These are phyloP conservation scores for Saturnispora diversa DNA, from an alignment of 805 yeast genomes.

Conservation along the genomic window DNA sequence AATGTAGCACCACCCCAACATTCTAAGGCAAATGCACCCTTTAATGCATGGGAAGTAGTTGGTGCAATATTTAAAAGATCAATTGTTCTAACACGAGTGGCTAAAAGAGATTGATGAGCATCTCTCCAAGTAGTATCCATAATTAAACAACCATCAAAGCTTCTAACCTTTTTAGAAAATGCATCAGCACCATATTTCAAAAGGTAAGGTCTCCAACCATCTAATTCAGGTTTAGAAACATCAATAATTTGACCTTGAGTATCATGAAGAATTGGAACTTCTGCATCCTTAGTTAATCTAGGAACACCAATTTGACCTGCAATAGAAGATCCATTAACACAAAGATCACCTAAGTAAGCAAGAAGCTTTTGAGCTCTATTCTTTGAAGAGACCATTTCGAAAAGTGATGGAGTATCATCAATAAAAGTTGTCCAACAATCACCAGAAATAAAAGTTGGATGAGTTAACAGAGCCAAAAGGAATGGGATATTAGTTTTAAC, in stretches of 20 bases:
- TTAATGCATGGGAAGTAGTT: slow-evolving; percentile 81
- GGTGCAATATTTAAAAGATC: slow-evolving; percentile 90
- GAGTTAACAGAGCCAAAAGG: slow-evolving; percentile 81
- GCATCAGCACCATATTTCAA: slow-evolving; percentile 80
- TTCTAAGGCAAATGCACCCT: slow-evolving; percentile 90
- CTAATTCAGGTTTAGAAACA: slow-evolving; percentile 43
- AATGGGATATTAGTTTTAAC: slow-evolving; percentile 98
- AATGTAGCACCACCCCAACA: slow-evolving; percentile 99
- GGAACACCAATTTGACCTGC: slow-evolving; percentile 95
- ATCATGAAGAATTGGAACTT: slow-evolving; percentile 65
- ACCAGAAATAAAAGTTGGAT: slow-evolving; percentile 87
- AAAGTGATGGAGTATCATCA: slow-evolving; percentile 87
- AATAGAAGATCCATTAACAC: slow-evolving; percentile 93
- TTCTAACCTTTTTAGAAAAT: slow-evolving; percentile 83
- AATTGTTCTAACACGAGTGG: slow-evolving; percentile 93
- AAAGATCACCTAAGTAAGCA: slow-evolving; percentile 84
- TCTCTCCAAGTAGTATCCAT: slow-evolving; percentile 99
- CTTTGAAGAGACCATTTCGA: slow-evolving; percentile 89
- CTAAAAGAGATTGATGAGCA: slow-evolving; percentile 95
- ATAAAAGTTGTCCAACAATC: slow-evolving; percentile 71
- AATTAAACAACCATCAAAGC: slow-evolving; percentile 75
- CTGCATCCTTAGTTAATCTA: slow-evolving; percentile 66
- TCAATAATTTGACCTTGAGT: slow-evolving; percentile 50
- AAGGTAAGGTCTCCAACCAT: slow-evolving; percentile 90
- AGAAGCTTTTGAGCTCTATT: slow-evolving; percentile 94